A percentile compares a stretch with the other conserved stretches of the same genome.
These are phyloP conservation scores for Coemansia sp. DNA, from an alignment of 371 early-diverging fungal genomes.

Conservation along the genomic window DNA sequence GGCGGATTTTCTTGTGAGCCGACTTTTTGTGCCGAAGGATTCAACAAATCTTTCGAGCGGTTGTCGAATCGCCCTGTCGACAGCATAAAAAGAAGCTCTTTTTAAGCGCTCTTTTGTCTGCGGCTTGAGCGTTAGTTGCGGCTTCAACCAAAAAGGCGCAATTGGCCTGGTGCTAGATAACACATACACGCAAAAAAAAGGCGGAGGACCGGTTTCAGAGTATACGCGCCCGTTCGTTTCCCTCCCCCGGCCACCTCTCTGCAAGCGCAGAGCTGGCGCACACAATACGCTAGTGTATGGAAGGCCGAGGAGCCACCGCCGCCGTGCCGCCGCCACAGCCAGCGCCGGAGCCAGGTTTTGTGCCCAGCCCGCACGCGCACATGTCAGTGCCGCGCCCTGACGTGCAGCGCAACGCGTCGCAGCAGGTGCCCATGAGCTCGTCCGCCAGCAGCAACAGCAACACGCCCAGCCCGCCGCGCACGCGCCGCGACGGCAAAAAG, in stretches of 20 bases:
- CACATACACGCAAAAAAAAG: no score
- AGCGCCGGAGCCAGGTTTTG: neutral
- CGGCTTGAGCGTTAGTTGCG: no score
- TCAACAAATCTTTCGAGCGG: no score
- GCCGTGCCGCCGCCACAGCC: constrained; percentile 4
- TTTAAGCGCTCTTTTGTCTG: no score
- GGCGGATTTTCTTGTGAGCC: no score
- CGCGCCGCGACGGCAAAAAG: constrained; percentile 39
- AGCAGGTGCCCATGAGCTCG: constrained; percentile 43
- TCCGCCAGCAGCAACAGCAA: constrained; percentile 41
- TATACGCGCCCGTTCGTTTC: no score
- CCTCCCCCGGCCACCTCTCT: neutral
- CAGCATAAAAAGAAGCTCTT: no score
- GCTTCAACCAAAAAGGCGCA: no score
- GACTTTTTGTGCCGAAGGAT: no score
- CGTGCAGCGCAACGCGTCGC: constrained; percentile 20
- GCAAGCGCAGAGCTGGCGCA: neutral
- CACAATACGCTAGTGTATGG: neutral
- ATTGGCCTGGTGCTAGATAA: no score
- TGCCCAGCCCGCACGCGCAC: constrained; percentile 7
- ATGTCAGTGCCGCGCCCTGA: constrained; percentile 27
- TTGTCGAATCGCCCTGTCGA: no score
- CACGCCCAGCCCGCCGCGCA: constrained; percentile 41
- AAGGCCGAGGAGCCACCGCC: constrained; percentile 6
- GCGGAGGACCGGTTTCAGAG: no score